phyloP scores from a whole-genome alignment of 352 stramenopile species.

The Phytophthora quininea region DNA sequence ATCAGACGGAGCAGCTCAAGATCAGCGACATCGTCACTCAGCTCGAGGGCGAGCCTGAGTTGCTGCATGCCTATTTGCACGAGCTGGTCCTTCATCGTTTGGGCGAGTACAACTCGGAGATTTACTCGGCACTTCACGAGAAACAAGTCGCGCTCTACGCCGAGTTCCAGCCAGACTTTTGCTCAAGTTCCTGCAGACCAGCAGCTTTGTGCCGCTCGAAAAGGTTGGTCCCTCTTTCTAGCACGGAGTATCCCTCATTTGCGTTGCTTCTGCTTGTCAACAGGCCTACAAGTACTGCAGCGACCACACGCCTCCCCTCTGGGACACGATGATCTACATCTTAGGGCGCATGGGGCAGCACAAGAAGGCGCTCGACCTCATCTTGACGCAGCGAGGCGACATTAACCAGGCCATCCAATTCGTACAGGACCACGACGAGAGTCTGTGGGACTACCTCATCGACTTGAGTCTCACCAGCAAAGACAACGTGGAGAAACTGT shows the following conservation, averaged over 20 bases:
- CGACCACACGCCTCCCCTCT: slow-evolving; percentile 70
- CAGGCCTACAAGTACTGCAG: slow-evolving; percentile 84
- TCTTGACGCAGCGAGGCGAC: slow-evolving; percentile 80
- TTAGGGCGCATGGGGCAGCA: slow-evolving; percentile 86
- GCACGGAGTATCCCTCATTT: neutral
- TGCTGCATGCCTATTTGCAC: slow-evolving; percentile 80
- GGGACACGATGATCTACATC: slow-evolving; percentile 90
- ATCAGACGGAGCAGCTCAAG: slow-evolving; percentile 81
- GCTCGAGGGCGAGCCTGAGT: slow-evolving; percentile 60
- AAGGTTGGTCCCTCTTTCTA: slow-evolving; percentile 48
- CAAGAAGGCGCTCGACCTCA: slow-evolving; percentile 84
- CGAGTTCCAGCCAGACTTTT: slow-evolving; percentile 67
- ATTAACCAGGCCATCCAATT: slow-evolving; percentile 88
- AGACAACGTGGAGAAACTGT: slow-evolving; percentile 74
- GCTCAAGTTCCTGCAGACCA: slow-evolving; percentile 82
- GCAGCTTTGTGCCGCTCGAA: slow-evolving; percentile 82
- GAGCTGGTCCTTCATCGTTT: slow-evolving; percentile 74
- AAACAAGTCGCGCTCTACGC: slow-evolving; percentile 79
- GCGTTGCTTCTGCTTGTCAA: slow-evolving; percentile 9
- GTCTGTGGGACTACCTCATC: slow-evolving; percentile 86
- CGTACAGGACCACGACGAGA: slow-evolving; percentile 77
- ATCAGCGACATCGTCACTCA: slow-evolving; percentile 81
- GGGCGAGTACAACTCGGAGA: slow-evolving; percentile 81
- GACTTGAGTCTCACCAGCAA: slow-evolving; percentile 80
- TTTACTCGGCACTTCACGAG: slow-evolving; percentile 75